Conservation (phyloP, 345 rosid genomes). For the Populus pruinosa region DNA sequence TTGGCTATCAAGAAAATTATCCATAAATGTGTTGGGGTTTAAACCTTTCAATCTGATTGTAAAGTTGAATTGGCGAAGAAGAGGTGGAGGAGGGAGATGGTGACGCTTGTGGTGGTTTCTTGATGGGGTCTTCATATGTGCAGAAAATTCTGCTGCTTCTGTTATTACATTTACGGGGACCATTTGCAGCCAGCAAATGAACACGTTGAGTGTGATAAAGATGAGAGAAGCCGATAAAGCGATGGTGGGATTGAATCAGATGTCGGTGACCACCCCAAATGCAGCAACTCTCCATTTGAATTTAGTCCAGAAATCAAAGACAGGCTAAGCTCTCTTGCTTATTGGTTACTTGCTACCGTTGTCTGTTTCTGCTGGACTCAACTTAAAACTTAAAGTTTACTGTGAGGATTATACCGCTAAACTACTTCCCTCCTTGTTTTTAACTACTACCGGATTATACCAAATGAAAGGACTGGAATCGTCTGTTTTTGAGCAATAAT, state of each 20-base stretch:
- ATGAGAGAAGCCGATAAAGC: not conserved
- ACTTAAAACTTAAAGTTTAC: not conserved
- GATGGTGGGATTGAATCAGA: not conserved
- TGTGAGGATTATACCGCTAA: not conserved
- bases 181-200: not conserved
- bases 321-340: not conserved
- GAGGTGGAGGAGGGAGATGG: slow-evolving; percentile 5
- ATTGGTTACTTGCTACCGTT: not conserved
- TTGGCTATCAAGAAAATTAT: not conserved
- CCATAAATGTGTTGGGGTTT: not conserved
- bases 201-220: slow-evolving; percentile 4
- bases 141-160: slow-evolving; percentile 29
- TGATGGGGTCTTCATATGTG: slow-evolving; percentile 30
- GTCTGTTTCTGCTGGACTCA: not conserved
- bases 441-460: not conserved
- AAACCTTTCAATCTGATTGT: slow-evolving; percentile 87
- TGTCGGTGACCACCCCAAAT: slow-evolving; percentile 6
- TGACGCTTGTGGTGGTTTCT: slow-evolving; percentile 32
- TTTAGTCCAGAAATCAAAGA: not conserved
- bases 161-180: not conserved
- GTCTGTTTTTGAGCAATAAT: not conserved
- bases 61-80: slow-evolving; percentile 61
- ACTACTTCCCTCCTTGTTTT: not conserved
- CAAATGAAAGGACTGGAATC: not conserved
- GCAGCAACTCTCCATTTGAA: slow-evolving; percentile 22